Evolutionary conservation across 805 yeast genomes (phyloP).

Genomic region (Torulaspora microellipsoides): DNA sequence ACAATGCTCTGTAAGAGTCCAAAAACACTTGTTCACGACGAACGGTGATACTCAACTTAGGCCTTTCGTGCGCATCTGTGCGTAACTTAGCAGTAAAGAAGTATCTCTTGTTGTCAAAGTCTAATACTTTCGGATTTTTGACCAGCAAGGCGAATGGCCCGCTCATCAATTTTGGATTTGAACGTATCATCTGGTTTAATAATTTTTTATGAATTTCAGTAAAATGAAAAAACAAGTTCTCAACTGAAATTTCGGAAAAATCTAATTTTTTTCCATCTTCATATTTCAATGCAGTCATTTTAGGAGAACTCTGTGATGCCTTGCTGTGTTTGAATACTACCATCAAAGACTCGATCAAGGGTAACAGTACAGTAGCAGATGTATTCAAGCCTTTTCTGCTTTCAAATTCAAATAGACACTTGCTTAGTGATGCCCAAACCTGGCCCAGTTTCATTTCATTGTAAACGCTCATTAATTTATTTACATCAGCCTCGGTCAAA

Average conservation of each 20-base stretch:
- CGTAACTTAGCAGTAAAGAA: constrained; percentile 77
- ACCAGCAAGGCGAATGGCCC: constrained; percentile 92
- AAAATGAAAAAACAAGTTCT: constrained; percentile 73
- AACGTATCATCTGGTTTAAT: constrained; percentile 84
- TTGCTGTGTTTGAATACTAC: constrained; percentile 89
- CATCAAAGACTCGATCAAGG: constrained; percentile 88
- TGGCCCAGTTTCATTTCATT: constrained; percentile 65
- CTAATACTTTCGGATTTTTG: constrained; percentile 80
- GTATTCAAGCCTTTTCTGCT: constrained; percentile 47
- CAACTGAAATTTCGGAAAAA: constrained; percentile 69
- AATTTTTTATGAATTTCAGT: constrained; percentile 86
- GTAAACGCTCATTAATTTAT: constrained; percentile 56
- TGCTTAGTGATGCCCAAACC: constrained; percentile 82
- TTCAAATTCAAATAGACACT: constrained; percentile 60
- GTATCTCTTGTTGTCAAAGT: constrained; percentile 88
- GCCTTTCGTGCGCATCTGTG: constrained; percentile 38
- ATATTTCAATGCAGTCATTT: constrained; percentile 49
- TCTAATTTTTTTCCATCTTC: constrained; percentile 58
- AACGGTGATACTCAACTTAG: constrained; percentile 59
- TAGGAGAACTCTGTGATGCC: constrained; percentile 44
- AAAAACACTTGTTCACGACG: constrained; percentile 87
- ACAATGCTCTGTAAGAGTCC: constrained; percentile 80
- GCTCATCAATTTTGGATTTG: constrained; percentile 88
- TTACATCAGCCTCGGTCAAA: constrained; percentile 30
- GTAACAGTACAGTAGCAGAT: constrained; percentile 75